These are phyloP conservation scores for Pichia rugopelliculosa DNA, from an alignment of 805 yeast genomes.

Conservation along the genomic window DNA sequence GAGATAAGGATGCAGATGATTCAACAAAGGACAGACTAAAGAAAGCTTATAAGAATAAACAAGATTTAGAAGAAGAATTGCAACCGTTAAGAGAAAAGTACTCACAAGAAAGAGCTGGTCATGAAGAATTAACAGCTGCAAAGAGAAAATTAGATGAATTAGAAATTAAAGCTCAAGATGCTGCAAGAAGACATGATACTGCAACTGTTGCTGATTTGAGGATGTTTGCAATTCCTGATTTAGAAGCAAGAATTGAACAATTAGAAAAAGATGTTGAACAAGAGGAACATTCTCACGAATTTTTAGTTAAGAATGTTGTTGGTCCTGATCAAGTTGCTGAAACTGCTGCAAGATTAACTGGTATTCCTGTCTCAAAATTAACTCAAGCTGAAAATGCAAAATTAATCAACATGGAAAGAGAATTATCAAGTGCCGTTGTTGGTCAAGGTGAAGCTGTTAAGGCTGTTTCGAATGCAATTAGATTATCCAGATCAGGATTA, in stretches of 20 bases:
- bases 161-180: slow-evolving; percentile 88
- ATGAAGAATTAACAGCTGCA: slow-evolving; percentile 81
- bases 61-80: slow-evolving; percentile 76
- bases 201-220: slow-evolving; percentile 93
- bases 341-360: slow-evolving; percentile 93
- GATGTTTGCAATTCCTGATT: slow-evolving; percentile 95
- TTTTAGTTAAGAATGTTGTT: slow-evolving; percentile 82
- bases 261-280: slow-evolving; percentile 77
- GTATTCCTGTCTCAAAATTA: slow-evolving; percentile 91
- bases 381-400: slow-evolving; percentile 93
- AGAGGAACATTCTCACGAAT: slow-evolving; percentile 37
- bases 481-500: slow-evolving; percentile 88
- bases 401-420: slow-evolving; percentile 90
- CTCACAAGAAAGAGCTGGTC: slow-evolving; percentile 81
- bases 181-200: slow-evolving; percentile 94
- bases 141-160: slow-evolving; percentile 89
- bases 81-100: slow-evolving; percentile 81
- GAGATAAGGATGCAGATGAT: slow-evolving; percentile 81
- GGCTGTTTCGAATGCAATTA: slow-evolving; percentile 91
- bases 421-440: slow-evolving; percentile 73
- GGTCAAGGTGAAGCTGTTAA: slow-evolving; percentile 95
- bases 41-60: slow-evolving; percentile 70
- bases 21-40: slow-evolving; percentile 81
- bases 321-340: slow-evolving; percentile 75
- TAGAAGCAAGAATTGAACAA: slow-evolving; percentile 64